Evolutionary conservation across 129 eudicot species (phyloP), one percentile per base, ranked within the genome.

Genomic region (Flaveria ramosissima): DNA sequence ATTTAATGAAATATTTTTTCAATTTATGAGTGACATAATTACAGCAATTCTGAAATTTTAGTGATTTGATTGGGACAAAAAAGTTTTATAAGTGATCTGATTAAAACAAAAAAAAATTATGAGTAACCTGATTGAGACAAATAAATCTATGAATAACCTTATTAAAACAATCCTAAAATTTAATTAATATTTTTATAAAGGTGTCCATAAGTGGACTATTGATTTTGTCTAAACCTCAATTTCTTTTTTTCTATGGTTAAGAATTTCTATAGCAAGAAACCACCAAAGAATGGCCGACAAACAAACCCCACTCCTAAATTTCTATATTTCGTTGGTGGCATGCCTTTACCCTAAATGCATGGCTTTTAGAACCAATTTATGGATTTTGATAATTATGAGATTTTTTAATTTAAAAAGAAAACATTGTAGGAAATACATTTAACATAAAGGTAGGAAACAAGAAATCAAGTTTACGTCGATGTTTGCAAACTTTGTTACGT

Each of bases 341-440:
- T 43, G 78, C 62, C 71, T 64, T 74, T 74, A 48, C 71, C 79
- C 79, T 75, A 63, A 75, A 63, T 75, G 72, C 72, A 62, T 75
- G 79, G 79, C 79, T 75, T 75, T 75, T 75, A 63, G 79, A 62
- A 47, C 72, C 51, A 62, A 26, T 46, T 47, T 63, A 59, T 59
- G 8, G 10, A 3, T 4, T 61, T 61, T 61, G 3, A 36, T 64
- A 64, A 30, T 64, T 64, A 32, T 15, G 13, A 30, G 1, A 26
- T 27, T 3, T 1, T 57, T 57, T 20, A 21, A n/a, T 52, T 12
- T 48, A 2, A 0, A 14, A 14, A 48, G n/a, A 16, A 52, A 52
- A 2, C 2, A 7, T 17, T 14, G 55, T 50, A 50, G 7, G 19
- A 14, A 50, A 50, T 15, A 50, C 16, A n/a, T 50, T 5, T 14